phyloP scores from a whole-genome alignment of 164 flowering plant genomes.

The Vitis rotundifolia region DNA sequence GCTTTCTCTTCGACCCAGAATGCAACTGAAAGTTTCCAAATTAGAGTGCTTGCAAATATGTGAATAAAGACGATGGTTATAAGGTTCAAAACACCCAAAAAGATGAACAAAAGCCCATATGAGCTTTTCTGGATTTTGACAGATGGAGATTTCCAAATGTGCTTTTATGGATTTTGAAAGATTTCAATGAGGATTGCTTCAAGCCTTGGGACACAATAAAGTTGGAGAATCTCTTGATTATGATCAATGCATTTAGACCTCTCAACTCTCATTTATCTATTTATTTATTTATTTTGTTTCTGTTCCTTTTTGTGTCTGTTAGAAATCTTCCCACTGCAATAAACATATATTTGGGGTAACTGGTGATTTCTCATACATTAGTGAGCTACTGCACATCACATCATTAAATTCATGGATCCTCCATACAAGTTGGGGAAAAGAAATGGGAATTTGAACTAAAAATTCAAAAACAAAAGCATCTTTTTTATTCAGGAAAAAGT shows the following conservation, averaged over 20 bases:
- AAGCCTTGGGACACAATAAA: slow-evolving; percentile 3
- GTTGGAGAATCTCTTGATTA: neutral
- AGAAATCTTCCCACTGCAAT: too few species aligned
- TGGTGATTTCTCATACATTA: too few species aligned
- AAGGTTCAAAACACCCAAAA: slow-evolving; percentile 2
- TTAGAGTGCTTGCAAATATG: neutral
- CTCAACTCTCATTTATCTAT: neutral
- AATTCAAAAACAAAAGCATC: too few species aligned
- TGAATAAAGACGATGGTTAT: neutral
- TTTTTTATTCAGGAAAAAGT: too few species aligned
- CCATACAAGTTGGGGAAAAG: too few species aligned
- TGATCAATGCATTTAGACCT: neutral
- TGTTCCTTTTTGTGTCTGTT: neutral
- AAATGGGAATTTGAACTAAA: too few species aligned
- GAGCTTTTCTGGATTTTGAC: slow-evolving; percentile 10
- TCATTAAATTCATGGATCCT: too few species aligned
- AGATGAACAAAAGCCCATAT: neutral
- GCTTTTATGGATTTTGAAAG: slow-evolving; percentile 8
- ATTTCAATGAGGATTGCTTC: slow-evolving; percentile 22
- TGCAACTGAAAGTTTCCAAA: too few species aligned
- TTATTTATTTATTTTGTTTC: too few species aligned
- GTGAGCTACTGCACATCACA: too few species aligned
- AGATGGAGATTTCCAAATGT: neutral
- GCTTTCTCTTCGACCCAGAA: neutral
- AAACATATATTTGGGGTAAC: too few species aligned